Evolutionary conservation across 768 basidiomycete species (phyloP), one percentile per base, ranked within the genome.

Genomic region (Lentinula raphanica): DNA sequence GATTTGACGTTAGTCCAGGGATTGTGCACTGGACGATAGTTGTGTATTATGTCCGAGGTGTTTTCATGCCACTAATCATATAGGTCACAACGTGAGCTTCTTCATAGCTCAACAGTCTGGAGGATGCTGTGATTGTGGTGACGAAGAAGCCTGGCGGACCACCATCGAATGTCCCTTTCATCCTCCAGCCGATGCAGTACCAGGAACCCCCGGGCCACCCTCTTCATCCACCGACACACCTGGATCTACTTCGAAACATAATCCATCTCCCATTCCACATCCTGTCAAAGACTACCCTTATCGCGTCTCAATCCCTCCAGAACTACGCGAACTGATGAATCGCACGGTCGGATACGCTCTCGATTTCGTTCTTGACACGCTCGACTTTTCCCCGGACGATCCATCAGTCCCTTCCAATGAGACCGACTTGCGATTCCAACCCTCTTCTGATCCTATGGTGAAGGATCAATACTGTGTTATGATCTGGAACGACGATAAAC

Each of bases 401-500:
- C 82, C 87, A 0, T 68, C 72, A n/a, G 80, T 86, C 0, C 90
- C 90, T 0, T 62, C 72, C 0, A 81, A 80, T 58, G 88, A 90
- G 66, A 82, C 82, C 0, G 87, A 88, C 58, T 78, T 92, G 11
- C 83, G 87, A 9, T 71, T 86, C 12, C 87, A 92, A 65, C 84
- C 87, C 8, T 85, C 88, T 1, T 85, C 82, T 5, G 90, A 93
- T 63, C 88, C 90, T 9, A 84, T 88, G 79, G 80, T 81, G 75
- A 87, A 86, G 60, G 90, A 92, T 63, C 81, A 86, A 55, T 92
- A 86, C 64, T 87, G 88, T 44, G 79, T 98, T 58, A 77, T 96
- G 27, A 72, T 98, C 4, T 98, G 94, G 94, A 94, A 95, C 73
- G 95, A 97, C 70, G 97, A 99, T 71, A 96, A 95, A 64, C 97